Evolutionary conservation across 768 basidiomycete species (phyloP).

Genomic region (Mycena belliarum): DNA sequence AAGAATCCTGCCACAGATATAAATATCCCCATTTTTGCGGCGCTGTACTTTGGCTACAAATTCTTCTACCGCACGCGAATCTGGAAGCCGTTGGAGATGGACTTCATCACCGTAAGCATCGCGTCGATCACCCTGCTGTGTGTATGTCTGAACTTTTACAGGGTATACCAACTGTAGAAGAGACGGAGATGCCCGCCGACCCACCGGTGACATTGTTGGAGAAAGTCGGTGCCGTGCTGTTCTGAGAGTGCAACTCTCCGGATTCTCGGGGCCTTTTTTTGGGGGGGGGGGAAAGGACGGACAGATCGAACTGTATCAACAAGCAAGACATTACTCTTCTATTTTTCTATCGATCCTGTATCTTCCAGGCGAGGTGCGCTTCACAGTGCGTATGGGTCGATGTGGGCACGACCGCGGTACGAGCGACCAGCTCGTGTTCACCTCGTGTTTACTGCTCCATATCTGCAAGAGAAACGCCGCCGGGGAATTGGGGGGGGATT

Average conservation of each 20-base stretch:
- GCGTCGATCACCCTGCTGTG: background rate
- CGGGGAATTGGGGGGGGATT: too few species aligned
- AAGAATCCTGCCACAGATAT: conserved; percentile 33
- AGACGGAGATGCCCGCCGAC: conserved; percentile 58
- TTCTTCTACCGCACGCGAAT: conserved; percentile 39
- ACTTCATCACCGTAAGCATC: conserved; percentile 61
- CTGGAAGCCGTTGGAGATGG: conserved; percentile 67
- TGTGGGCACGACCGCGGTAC: too few species aligned
- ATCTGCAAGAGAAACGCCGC: too few species aligned
- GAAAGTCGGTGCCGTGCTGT: conserved; percentile 51
- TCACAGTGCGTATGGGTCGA: too few species aligned
- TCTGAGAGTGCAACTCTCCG: conserved; percentile 36
- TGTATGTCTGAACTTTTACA: conserved; percentile 27
- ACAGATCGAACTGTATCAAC: background rate
- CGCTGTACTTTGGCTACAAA: conserved; percentile 49
- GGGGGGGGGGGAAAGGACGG: background rate
- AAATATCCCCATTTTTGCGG: conserved; percentile 48
- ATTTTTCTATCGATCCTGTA: too few species aligned
- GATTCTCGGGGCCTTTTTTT: background rate
- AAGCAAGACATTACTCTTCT: background rate
- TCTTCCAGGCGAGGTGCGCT: too few species aligned
- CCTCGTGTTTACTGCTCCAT: too few species aligned
- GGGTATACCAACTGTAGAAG: conserved; percentile 70
- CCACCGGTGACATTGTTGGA: conserved; percentile 52
- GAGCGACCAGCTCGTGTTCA: too few species aligned